phyloP scores from a whole-genome alignment of 768 basidiomycete species.

The Tylopilus balloui region DNA sequence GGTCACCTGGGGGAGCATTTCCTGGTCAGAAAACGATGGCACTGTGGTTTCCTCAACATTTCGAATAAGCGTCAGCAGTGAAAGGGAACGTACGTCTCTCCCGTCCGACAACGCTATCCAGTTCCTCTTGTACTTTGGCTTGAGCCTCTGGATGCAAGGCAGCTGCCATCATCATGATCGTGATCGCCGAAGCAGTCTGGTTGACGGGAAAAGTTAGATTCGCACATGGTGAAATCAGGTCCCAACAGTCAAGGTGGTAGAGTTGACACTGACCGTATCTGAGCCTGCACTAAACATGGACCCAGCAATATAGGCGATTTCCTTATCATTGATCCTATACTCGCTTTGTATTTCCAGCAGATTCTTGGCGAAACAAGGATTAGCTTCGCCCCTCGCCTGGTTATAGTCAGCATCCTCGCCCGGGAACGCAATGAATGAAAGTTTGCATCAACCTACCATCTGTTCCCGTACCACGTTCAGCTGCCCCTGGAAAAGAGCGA shows the following conservation, averaged over 20 bases:
- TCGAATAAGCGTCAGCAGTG: background rate
- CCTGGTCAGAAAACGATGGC: conserved; percentile 35
- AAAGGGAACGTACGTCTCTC: conserved; percentile 20
- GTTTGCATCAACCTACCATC: conserved; percentile 27
- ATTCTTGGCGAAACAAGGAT: conserved; percentile 34
- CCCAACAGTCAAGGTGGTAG: no score
- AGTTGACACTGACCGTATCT: conserved; percentile 32
- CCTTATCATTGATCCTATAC: conserved; percentile 31
- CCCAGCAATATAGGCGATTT: conserved; percentile 38
- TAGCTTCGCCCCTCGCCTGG: conserved; percentile 25
- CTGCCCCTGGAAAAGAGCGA: conserved; percentile 30
- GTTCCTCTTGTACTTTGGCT: conserved; percentile 45
- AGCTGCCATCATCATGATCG: conserved; percentile 51
- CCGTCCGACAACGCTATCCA: conserved; percentile 47
- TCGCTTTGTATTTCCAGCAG: conserved; percentile 35
- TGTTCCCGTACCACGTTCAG: conserved; percentile 26
- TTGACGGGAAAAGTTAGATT: background rate
- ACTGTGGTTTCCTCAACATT: conserved; percentile 17
- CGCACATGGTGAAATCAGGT: background rate
- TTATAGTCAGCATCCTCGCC: background rate
- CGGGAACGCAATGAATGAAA: fast-evolving
- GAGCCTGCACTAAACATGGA: conserved; percentile 42
- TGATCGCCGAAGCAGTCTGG: conserved; percentile 44
- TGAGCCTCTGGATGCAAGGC: conserved; percentile 49
- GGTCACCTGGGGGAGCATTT: conserved; percentile 32